Conservation (phyloP, 108 stramenopile genomes). For the Cylindrotheca fusiformis region DNA sequence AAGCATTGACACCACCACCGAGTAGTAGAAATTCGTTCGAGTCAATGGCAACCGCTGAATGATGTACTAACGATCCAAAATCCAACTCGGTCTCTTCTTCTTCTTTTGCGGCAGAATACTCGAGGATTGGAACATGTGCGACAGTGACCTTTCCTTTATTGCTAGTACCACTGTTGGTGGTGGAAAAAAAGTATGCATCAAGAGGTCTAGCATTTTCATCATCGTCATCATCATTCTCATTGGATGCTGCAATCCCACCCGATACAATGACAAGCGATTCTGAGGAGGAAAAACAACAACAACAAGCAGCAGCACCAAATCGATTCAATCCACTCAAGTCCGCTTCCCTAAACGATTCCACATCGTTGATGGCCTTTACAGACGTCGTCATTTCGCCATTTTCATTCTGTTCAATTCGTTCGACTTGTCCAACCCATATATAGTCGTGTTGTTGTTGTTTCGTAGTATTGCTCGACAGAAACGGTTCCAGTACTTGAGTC, state of each 20-base stretch:
- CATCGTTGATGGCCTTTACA: too few species aligned
- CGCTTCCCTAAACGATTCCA: too few species aligned
- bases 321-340: not conserved
- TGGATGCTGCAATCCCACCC: conserved; percentile 28
- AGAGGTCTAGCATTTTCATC: not conserved
- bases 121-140: not conserved
- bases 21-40: conserved; percentile 29
- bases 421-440: not conserved
- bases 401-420: conserved; percentile 1
- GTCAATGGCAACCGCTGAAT: conserved; percentile 36
- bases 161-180: too few species aligned
- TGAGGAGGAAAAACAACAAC: too few species aligned
- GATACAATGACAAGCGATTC: conserved; percentile 10
- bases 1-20: conserved; percentile 76
- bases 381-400: too few species aligned
- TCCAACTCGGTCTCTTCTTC: conserved; percentile 15
- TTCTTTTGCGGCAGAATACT: not conserved
- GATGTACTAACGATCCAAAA: conserved; percentile 62
- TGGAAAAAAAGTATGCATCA: not conserved
- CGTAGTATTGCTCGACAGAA: too few species aligned
- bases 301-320: not conserved
- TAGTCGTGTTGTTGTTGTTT: too few species aligned
- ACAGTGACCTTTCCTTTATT: not conserved
- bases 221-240: not conserved
- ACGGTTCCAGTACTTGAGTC: conserved; percentile 1